These are phyloP conservation scores for Stemphylium vesicarium DNA, from an alignment of 2,329 filamentous ascomycete genomes.

Conservation along the genomic window DNA sequence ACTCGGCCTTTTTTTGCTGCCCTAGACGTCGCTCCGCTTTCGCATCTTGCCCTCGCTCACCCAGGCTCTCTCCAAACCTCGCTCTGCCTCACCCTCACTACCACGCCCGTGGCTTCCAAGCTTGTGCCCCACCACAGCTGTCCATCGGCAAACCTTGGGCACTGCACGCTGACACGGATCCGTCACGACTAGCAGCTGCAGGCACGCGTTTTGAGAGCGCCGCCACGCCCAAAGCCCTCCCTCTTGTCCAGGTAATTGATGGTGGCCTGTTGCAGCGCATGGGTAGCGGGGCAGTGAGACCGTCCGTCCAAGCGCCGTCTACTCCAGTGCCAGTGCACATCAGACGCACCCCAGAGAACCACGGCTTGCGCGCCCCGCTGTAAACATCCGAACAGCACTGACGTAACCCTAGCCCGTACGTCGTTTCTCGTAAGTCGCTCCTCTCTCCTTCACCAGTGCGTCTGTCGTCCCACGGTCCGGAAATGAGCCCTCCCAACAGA, in stretches of 20 bases:
- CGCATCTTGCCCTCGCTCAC: background rate
- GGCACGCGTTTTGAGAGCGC: background rate
- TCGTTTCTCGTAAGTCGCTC: background rate
- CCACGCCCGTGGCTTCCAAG: background rate
- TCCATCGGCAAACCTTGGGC: background rate
- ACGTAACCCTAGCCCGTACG: conserved; percentile 6
- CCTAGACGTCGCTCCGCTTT: background rate
- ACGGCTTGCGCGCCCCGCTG: conserved; percentile 18
- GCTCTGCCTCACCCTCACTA: background rate
- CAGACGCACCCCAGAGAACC: conserved; percentile 9
- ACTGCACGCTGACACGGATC: too few species aligned
- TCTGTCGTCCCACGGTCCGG: background rate
- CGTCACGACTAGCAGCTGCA: background rate
- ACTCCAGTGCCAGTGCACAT: conserved; percentile 6
- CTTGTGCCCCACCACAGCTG: conserved; percentile 12
- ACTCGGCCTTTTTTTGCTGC: conserved; percentile 1
- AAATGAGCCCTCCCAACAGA: conserved; percentile 1
- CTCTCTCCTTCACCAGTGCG: background rate
- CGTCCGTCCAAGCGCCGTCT: conserved; percentile 12
- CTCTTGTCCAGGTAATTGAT: conserved; percentile 8
- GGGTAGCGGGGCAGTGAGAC: conserved; percentile 24
- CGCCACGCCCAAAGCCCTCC: too few species aligned
- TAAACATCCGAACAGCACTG: conserved; percentile 10
- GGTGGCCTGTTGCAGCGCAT: conserved; percentile 13
- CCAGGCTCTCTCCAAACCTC: background rate